Evolutionary conservation across 257 asterid genomes (phyloP).

Genomic region (Coffea canephora): DNA sequence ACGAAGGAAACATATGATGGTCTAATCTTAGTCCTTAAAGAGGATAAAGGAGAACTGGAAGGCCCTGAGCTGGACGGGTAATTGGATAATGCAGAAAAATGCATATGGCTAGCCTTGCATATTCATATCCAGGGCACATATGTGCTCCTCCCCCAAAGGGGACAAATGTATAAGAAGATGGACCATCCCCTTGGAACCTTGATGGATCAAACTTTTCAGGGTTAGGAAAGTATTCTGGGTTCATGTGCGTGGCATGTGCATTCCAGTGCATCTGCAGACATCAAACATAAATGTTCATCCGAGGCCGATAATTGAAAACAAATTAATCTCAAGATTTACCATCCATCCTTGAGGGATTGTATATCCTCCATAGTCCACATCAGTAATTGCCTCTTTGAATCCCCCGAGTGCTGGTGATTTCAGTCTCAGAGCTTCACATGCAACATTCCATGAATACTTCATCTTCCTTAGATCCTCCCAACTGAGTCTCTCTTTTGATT

Average conservation of each 20-base stretch:
- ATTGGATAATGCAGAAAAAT: background rate
- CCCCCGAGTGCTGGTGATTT: background rate
- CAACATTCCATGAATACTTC: constrained; percentile 8
- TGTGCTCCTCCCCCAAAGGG: constrained; percentile 4
- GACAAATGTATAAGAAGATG: background rate
- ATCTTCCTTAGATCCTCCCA: constrained; percentile 3
- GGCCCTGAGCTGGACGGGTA: constrained; percentile 5
- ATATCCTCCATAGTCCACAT: background rate
- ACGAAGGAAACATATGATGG: too few relatives aligned
- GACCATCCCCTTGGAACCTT: background rate
- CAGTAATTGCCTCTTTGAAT: constrained; percentile 2
- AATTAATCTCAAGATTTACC: background rate
- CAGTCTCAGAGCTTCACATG: background rate
- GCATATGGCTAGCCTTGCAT: background rate
- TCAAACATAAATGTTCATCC: too few relatives aligned
- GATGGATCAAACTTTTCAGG: background rate
- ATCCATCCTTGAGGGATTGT: constrained; percentile 13
- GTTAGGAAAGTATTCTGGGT: background rate
- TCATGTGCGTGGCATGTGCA: background rate
- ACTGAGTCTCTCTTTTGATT: background rate
- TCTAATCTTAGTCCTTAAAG: background rate
- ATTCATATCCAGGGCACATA: background rate
- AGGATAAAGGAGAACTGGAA: constrained; percentile 1
- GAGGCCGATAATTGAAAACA: too few relatives aligned
- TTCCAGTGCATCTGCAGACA: background rate